A percentile compares a stretch with the other conserved stretches of the same genome.
Evolutionary conservation across 805 yeast genomes (phyloP).

Genomic region (Cyberlindnera japonica): DNA sequence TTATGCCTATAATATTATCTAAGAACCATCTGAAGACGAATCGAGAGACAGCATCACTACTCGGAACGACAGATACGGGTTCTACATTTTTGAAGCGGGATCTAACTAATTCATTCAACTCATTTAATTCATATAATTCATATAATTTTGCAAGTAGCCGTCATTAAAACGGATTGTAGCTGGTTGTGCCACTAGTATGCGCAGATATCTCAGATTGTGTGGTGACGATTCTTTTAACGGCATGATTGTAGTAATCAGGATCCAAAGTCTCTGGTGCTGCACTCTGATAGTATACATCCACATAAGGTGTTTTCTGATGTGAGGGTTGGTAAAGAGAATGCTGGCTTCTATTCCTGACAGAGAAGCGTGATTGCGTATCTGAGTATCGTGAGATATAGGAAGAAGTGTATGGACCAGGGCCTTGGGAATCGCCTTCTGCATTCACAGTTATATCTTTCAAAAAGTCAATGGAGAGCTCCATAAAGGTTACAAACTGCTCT

Average conservation of each 20-base stretch:
- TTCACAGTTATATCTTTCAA: slow-evolving; percentile 23
- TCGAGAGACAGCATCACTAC: slow-evolving; percentile 5
- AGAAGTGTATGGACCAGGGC: slow-evolving; percentile 2
- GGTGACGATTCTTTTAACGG: background rate
- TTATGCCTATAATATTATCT: slow-evolving; percentile 5
- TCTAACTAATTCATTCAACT: too few species aligned
- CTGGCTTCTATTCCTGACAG: slow-evolving; percentile 5
- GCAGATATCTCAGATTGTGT: slow-evolving; percentile 5
- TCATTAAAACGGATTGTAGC: slow-evolving; percentile 10
- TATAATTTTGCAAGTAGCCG: too few species aligned
- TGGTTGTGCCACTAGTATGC: slow-evolving; percentile 18
- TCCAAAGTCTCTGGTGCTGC: background rate
- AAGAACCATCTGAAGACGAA: slow-evolving; percentile 20
- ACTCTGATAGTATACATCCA: background rate
- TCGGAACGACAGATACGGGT: slow-evolving; percentile 26
- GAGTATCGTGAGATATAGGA: slow-evolving; percentile 9
- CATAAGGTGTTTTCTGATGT: background rate
- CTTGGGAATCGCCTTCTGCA: slow-evolving; percentile 2
- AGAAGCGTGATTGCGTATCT: slow-evolving; percentile 6
- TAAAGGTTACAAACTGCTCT: slow-evolving; percentile 55
- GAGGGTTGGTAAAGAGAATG: slow-evolving; percentile 1
- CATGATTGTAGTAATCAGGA: background rate
- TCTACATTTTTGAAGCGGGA: slow-evolving; percentile 9
- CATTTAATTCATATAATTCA: too few species aligned
- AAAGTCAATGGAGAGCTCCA: slow-evolving; percentile 40